Conservation (phyloP, 2,329 filamentous ascomycete genomes). For the Ciborinia camelliae region DNA sequence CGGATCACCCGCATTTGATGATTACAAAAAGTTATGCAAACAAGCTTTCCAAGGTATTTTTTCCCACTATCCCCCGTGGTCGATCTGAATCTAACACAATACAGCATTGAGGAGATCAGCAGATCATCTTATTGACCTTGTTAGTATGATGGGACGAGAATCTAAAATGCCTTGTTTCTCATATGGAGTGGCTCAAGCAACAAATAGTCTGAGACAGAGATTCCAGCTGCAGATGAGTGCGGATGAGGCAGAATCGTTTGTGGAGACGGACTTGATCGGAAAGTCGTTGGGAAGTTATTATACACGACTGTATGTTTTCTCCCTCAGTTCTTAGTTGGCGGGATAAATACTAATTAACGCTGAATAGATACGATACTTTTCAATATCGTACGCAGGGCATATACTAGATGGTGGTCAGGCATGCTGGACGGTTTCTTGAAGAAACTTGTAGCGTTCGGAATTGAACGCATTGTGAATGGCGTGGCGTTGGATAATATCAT, state of each 20-base stretch:
- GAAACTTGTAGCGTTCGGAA: not conserved
- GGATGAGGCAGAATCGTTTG: conserved; percentile 76
- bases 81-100: conserved; percentile 18
- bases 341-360: conserved; percentile 17
- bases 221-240: conserved; percentile 81
- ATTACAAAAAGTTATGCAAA: conserved; percentile 77
- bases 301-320: conserved; percentile 66
- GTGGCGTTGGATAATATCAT: conserved; percentile 17
- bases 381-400: conserved; percentile 87
- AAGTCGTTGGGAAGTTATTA: conserved; percentile 87
- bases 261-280: conserved; percentile 72
- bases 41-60: conserved; percentile 74
- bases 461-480: conserved; percentile 5
- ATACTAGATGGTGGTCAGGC: conserved; percentile 51
- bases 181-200: conserved; percentile 68
- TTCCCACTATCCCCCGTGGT: not conserved
- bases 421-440: not conserved
- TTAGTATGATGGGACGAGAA: conserved; percentile 79
- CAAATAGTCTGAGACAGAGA: conserved; percentile 64
- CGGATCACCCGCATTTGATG: conserved; percentile 65
- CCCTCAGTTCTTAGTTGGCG: not conserved
- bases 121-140: conserved; percentile 76
- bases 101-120: conserved; percentile 71
- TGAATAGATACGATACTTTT: conserved; percentile 71
- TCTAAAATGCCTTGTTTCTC: conserved; percentile 84